Evolutionary conservation across 257 asterid genomes (phyloP).

Genomic region (Scutellaria minor): DNA sequence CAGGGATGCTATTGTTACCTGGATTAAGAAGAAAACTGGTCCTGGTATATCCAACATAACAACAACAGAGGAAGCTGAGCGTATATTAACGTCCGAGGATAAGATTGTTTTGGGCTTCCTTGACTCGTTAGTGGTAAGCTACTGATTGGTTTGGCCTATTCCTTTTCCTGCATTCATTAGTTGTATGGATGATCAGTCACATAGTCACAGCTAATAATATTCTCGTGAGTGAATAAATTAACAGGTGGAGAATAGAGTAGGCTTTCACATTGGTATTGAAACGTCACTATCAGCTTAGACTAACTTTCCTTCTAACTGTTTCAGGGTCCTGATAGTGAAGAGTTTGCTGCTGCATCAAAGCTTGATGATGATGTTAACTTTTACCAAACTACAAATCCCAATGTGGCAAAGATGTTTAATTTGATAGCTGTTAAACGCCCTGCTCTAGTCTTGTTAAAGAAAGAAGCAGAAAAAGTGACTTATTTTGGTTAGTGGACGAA

Average conservation of each 20-base stretch:
- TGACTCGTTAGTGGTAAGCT: slow-evolving; percentile 72
- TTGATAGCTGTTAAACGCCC: slow-evolving; percentile 80
- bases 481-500: slow-evolving; percentile 63
- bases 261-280: slow-evolving; percentile 12
- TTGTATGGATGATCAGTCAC: background rate
- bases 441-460: slow-evolving; percentile 81
- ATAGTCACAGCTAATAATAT: slow-evolving; percentile 6
- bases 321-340: slow-evolving; percentile 81
- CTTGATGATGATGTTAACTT: slow-evolving; percentile 82
- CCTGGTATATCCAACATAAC: slow-evolving; percentile 78
- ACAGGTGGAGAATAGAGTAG: slow-evolving; percentile 1
- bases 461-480: slow-evolving; percentile 77
- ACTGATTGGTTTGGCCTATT: slow-evolving; percentile 23
- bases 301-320: slow-evolving; percentile 28
- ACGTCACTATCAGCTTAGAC: background rate
- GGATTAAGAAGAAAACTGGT: slow-evolving; percentile 94
- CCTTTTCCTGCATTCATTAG: background rate
- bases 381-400: slow-evolving; percentile 77
- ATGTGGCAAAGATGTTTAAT: slow-evolving; percentile 82
- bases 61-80: slow-evolving; percentile 85
- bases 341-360: slow-evolving; percentile 78
- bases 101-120: slow-evolving; percentile 80
- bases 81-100: slow-evolving; percentile 57
- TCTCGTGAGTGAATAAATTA: slow-evolving; percentile 20
- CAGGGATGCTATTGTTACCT: slow-evolving; percentile 83